Percentiles rank a stretch among this genome's conserved stretches.
Evolutionary conservation across 1,284 basidiomycete species (phyloP).

Genomic region (Heimioporus punctisporus): DNA sequence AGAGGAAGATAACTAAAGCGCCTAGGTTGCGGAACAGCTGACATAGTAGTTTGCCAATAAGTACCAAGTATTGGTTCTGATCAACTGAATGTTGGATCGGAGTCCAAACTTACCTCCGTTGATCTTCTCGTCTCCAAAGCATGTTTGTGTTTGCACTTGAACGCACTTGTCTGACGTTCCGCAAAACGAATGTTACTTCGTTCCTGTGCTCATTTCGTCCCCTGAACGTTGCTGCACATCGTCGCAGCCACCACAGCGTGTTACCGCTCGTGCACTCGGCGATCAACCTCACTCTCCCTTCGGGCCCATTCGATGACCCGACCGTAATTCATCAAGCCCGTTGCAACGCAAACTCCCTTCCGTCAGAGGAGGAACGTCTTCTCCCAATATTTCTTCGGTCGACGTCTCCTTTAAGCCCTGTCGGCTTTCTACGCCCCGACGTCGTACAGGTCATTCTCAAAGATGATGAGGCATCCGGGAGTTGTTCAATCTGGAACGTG

Average conservation of each 20-base stretch:
- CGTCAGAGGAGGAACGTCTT: conserved; percentile 17
- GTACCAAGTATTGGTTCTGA: conserved; percentile 24
- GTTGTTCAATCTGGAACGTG: conserved; percentile 18
- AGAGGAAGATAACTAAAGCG: too few relatives aligned
- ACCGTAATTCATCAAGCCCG: conserved; percentile 16
- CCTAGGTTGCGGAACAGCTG: too few relatives aligned
- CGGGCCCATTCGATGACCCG: conserved; percentile 22
- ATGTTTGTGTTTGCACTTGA: not conserved
- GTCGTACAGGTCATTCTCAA: conserved; percentile 17
- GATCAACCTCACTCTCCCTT: conserved; percentile 25
- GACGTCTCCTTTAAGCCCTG: conserved; percentile 7
- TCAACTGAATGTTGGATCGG: too few relatives aligned
- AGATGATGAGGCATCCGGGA: conserved; percentile 4
- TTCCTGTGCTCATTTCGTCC: not conserved
- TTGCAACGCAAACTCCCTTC: conserved; percentile 13
- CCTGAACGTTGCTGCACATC: not conserved
- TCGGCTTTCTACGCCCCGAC: conserved; percentile 23
- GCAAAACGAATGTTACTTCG: not conserved
- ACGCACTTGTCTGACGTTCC: not conserved
- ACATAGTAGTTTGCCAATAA: too few relatives aligned
- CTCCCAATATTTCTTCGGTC: conserved; percentile 24
- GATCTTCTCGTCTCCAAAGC: too few relatives aligned
- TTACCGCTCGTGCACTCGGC: conserved; percentile 24
- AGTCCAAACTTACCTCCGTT: too few relatives aligned
- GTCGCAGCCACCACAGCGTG: conserved; percentile 7